Percentiles rank a stretch among this genome's conserved stretches.
Conservation (phyloP, 495 filamentous ascomycete species). For the Rhizodiscina lignyota region DNA sequence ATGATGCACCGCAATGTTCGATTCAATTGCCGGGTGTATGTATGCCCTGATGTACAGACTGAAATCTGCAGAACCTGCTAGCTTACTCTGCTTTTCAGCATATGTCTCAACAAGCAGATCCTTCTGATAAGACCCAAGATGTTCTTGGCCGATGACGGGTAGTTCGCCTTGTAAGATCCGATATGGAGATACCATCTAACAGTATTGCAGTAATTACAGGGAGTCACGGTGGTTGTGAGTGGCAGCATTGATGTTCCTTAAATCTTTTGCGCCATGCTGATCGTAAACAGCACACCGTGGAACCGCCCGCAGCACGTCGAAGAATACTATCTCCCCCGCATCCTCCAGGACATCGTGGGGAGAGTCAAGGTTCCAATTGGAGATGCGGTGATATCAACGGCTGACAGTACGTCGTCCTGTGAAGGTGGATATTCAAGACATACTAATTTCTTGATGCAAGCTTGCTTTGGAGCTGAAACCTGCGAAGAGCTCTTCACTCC, state of each 20-base stretch:
- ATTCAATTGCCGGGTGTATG: constrained; percentile 63
- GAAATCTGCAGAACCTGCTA: no score
- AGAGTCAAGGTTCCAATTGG: constrained; percentile 51
- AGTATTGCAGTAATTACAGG: not conserved
- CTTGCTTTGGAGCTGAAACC: constrained; percentile 15
- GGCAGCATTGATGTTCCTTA: constrained; percentile 55
- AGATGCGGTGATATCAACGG: constrained; percentile 56
- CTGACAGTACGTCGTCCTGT: constrained; percentile 51
- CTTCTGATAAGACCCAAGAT: constrained; percentile 66
- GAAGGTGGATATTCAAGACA: constrained; percentile 15
- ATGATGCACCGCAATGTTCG: constrained; percentile 47
- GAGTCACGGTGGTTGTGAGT: constrained; percentile 27
- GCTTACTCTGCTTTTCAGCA: no score
- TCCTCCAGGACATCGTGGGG: constrained; percentile 44
- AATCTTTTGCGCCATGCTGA: not conserved
- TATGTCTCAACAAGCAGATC: constrained; percentile 35
- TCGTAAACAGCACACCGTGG: constrained; percentile 44
- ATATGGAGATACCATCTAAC: not conserved
- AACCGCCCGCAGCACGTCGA: constrained; percentile 41
- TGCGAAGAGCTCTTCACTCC: constrained; percentile 26
- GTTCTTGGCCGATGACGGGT: constrained; percentile 45
- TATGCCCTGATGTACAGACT: no score
- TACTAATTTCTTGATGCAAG: constrained; percentile 23
- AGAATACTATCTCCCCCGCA: constrained; percentile 53
- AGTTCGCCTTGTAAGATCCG: not conserved